These are phyloP conservation scores for Ascodesmis nigricans DNA, from an alignment of 495 filamentous ascomycete genomes.

Conservation along the genomic window DNA sequence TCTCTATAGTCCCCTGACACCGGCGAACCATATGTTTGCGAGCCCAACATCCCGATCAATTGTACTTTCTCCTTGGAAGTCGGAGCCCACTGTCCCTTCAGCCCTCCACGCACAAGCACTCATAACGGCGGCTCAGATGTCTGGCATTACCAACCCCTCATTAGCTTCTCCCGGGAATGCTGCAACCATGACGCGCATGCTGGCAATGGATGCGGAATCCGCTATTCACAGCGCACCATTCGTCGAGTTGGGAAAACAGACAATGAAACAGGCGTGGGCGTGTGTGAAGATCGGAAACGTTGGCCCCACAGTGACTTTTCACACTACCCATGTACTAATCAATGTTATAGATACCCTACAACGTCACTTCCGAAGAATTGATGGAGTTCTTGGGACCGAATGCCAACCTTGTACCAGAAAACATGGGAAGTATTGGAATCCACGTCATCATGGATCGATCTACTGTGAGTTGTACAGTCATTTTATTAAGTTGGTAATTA, in stretches of 20 bases:
- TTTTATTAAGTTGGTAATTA: constrained; percentile 2
- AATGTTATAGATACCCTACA: constrained; percentile 18
- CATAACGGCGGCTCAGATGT: not conserved
- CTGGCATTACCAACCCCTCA: constrained; percentile 1
- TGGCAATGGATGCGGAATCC: constrained; percentile 21
- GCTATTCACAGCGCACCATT: constrained; percentile 21
- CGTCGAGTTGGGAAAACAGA: constrained; percentile 18
- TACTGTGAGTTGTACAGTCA: constrained; percentile 11
- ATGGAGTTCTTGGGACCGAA: constrained; percentile 21
- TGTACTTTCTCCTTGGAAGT: not conserved
- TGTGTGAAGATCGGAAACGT: constrained; percentile 22
- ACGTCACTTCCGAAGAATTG: constrained; percentile 18
- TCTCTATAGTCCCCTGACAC: no score
- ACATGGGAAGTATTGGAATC: constrained; percentile 17
- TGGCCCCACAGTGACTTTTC: no score
- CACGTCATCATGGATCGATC: constrained; percentile 23
- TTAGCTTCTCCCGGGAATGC: constrained; percentile 7
- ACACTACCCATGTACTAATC: constrained; percentile 1
- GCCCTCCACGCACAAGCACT: no score
- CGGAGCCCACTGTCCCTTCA: not conserved
- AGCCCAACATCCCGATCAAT: no score
- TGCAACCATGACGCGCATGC: constrained; percentile 10
- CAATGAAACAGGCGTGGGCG: constrained; percentile 19
- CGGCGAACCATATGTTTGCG: no score
- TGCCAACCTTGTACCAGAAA: constrained; percentile 21